Evolutionary conservation across 257 asterid species (phyloP), one percentile per base, ranked within the genome.

Genomic region (Solanum pimpinellifolium): DNA sequence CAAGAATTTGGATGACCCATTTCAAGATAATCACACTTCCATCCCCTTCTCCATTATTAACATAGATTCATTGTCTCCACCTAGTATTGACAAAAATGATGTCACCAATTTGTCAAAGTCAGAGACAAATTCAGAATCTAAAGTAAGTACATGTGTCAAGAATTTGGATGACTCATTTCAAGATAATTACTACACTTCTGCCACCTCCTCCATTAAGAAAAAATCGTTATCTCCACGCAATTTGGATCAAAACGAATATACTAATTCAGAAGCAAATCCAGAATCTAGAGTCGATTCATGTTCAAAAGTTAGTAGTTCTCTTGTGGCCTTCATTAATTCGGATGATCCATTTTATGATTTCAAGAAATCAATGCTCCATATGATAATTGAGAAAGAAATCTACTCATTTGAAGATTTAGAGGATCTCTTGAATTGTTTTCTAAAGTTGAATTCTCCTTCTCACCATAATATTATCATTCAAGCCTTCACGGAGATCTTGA

Each of bases 291-390:
- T 42, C n/a, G 4, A 2, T 13, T 20, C 52, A 6, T 9, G 3
- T 15, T 2, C 41, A 25, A 16, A 39, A 25, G 21, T 49, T 85
- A 20, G 14, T 88, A 35, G 70, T 14, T 46, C 41, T 59, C 87
- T 77, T 41, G 31, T 42, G 33, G 42, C 76, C 88, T 44, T 42
- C n/a, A n/a, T n/a, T 8, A 42, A 42, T 42, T 42, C 9, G 59
- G 37, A 42, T 76, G 83, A n/a, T 76, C 60, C 83, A 42, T 42
- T 92, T 49, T 85, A 29, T 2, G 98, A 96, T 91, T 96, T 94
- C 88, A 92, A 94, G 11, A 88, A 89, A n/a, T 96, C 98, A 9
- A 94, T 94, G 96, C 89, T 93, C 27, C 97, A 92, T 13, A 94
- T 96, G 98, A 94, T 96, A 8, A 23, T 86, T n/a, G 97, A 91